Evolutionary conservation across 2,329 filamentous ascomycete species (phyloP), one percentile per base, ranked within the genome.

Genomic region (Aspergillus sp.): DNA sequence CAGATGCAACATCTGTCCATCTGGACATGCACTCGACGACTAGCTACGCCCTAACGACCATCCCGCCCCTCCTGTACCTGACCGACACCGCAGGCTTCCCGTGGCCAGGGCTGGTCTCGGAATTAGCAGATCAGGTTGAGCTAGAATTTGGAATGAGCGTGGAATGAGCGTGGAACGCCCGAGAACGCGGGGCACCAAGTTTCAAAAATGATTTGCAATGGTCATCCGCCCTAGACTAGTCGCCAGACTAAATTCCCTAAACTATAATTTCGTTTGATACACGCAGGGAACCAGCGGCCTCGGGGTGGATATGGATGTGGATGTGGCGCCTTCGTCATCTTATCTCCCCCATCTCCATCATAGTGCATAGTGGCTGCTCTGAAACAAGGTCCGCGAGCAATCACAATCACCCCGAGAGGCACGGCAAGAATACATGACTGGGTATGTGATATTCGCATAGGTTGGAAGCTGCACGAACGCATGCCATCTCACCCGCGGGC

Each of bases 161-260:
- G 27, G 27, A 30, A 30, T 9, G 27, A 30, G 27, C 27, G 27
- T 30, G 27, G 12, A 19, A 44, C 20, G 45, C 24, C 30, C 45
- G 30, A 47, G 46, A 49, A 37, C 46, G 46, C 46, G 46, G 46
- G 46, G 33, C 46, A 49, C 13, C 30, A 33, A 24, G 13, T n/a
- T 33, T 9, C n/a, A 9, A 33, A 34, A 33, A 37, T 7, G 12
- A 37, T 37, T 37, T 37, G 12, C 34, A 37, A 37, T 7, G 12
- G 6, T 7, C 5, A 37, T n/a, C 13, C 17, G 33, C 46, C 46
- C 19, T 34, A 3, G 20, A 20, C 20, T 20, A 49, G 20, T 49
- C 39, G 46, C 45, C 45, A 48, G n/a, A 33, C 46, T 49, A 49
- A 49, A 37, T 49, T 39, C 34, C 46, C 46, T 49, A 49, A 37